Base-by-base conservation (phyloP, 768 basidiomycete species). In the Sistotremastrum niveocremeum region DNA sequence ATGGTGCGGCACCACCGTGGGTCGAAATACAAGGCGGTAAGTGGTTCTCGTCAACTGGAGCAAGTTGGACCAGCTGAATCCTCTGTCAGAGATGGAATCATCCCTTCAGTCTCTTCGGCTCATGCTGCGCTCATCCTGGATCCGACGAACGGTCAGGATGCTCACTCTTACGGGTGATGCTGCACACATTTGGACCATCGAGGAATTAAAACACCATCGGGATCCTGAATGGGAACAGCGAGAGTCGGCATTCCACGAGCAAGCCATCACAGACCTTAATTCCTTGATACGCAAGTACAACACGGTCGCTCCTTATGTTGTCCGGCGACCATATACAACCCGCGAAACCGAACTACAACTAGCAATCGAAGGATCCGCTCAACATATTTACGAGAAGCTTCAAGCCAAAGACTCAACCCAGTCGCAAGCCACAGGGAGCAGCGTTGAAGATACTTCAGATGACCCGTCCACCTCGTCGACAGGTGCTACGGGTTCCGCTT, bases 1-100 rank as follows among this genome's bases (percentile, higher is more conserved):
- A 87, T 51, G 85, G 83, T n/a, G 83, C 81, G 5, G 74, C 77
- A 3, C 88, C 87, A 32, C 81, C 84, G 3, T 91, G 88, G 87
- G 79, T 90, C 1, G 86, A 90, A 62, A 55, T 86, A 34, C 87
- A 88, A 60, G 65, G 68, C 46, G 81, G 81, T 77, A 50, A 40
- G 73, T 59, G 20, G 6, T 8, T 28, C 31, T n/a, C 20, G 20
- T 28, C 8, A 6, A 32, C 42, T 12, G 8, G 31, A 29, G 12
- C 33, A 20, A 33, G 42, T 44, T 34, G 8, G 11, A 44, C 34
- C 35, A 31, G 10, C 34, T 33, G 53, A 9, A 46, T 38, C n/a
- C 30, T 46, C 35, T 7, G 33, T 28, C 55, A 83, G 84, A 85
- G 51, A 70, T 90, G 20, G 87, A 90, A 36, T 59, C 62, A 1